Base-by-base conservation (phyloP, 345 rosid genomes). In the Diplotaxis tenuifolia region DNA sequence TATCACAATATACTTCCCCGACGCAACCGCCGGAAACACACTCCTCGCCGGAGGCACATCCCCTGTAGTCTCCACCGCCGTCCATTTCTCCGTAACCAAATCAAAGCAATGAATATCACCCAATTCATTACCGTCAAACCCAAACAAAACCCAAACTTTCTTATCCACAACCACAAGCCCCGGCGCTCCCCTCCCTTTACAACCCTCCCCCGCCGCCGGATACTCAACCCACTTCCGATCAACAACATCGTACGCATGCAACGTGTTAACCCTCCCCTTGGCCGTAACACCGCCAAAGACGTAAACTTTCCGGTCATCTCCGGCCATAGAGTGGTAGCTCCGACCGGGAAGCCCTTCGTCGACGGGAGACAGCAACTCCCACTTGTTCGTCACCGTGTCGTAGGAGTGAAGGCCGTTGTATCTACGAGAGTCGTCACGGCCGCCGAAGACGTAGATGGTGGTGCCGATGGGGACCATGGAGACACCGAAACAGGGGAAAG, bases 121-220 rank as follows among this genome's bases (percentile, higher is more conserved):
- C 21, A 78, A 42, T 11, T 65, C 78, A 54, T 72, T 49, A 8
- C 78, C 78, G 20, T 67, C 68, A 25, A 78, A 78, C 1, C 81
- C 81, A 62, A 66, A 78, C 65, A 78, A 66, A 54, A 78, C 81
- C 81, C 81, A 78, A 1, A 78, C 5, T 15, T 67, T 78, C 7
- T 65, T 78, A 0, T 52, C 8, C 7, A 68, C 70, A 20, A 78
- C 19, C 38, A 10, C 81, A 67, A 78, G 78, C 21, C 81, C 81
- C 0, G 77, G 81, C n/a, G 77, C 81, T 29, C 81, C 81, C 54
- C 81, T 61, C 5, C 70, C 77, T 66, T 67, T 78, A 25, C 81
- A 78, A 60, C 42, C 67, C 15, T 78, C 81, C 0, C 81, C 81
- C 2, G 81, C 77, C 6, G 69, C 32, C 14, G 81, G 78, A 54